Evolutionary conservation across 192 early-diverging fungal species (phyloP).

Genomic region (Lobosporangium transversale): DNA sequence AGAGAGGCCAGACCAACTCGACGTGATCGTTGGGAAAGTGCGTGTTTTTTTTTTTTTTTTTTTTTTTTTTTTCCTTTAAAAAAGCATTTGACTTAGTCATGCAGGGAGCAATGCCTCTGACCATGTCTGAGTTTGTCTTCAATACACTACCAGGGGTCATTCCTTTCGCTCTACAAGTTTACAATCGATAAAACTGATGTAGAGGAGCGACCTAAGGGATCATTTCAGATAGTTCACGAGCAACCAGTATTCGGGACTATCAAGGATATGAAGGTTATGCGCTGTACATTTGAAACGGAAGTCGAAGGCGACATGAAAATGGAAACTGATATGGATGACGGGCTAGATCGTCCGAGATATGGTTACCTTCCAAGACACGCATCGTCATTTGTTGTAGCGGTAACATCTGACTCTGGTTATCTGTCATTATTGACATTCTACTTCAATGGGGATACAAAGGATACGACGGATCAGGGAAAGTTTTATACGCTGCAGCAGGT

Average conservation of each 20-base stretch:
- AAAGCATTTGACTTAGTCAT: background rate
- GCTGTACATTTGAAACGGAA: constrained; percentile 35
- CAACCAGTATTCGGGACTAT: constrained; percentile 58
- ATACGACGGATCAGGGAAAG: background rate
- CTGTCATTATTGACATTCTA: constrained; percentile 68
- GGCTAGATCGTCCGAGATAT: constrained; percentile 1
- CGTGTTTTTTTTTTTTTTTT: background rate
- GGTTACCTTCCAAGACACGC: constrained; percentile 32
- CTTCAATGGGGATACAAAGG: constrained; percentile 78
- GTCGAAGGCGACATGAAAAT: background rate
- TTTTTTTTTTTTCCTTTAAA: background rate
- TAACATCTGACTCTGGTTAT: constrained; percentile 48
- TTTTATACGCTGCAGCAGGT: constrained; percentile 44
- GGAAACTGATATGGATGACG: background rate
- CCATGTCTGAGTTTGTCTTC: background rate
- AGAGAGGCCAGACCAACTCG: constrained; percentile 7
- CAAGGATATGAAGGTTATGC: constrained; percentile 47
- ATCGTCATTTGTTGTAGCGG: constrained; percentile 22
- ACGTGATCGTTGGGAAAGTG: constrained; percentile 44
- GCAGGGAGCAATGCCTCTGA: too few relatives aligned
- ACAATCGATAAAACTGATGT: constrained; percentile 5
- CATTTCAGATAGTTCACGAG: constrained; percentile 31
- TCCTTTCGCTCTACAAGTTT: constrained; percentile 24
- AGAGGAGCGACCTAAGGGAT: constrained; percentile 29
- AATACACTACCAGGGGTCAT: constrained; percentile 18